These are phyloP conservation scores for Huntiella bhutanensis DNA, from an alignment of 2,329 filamentous ascomycete species.

Conservation along the genomic window DNA sequence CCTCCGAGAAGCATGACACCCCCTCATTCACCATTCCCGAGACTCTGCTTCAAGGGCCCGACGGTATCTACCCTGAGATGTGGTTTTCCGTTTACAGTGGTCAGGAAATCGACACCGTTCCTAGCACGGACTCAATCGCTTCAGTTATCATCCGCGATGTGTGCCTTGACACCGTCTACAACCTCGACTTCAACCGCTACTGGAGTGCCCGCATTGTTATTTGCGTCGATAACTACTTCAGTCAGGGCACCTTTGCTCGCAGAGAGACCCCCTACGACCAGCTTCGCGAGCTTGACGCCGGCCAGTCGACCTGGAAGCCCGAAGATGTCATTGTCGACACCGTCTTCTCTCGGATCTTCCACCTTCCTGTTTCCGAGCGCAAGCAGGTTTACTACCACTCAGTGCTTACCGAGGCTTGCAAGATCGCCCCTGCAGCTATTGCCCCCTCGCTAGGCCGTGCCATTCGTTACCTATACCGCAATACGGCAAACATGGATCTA, in stretches of 20 bases:
- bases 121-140: slow-evolving; percentile 54
- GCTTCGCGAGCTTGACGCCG: slow-evolving; percentile 47
- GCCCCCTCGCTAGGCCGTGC: slow-evolving; percentile 83
- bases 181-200: slow-evolving; percentile 81
- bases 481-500: slow-evolving; percentile 63
- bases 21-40: slow-evolving; percentile 59
- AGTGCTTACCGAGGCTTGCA: slow-evolving; percentile 85
- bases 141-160: slow-evolving; percentile 71
- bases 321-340: slow-evolving; percentile 96
- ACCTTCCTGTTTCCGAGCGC: slow-evolving; percentile 71
- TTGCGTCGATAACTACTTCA: slow-evolving; percentile 88
- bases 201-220: slow-evolving; percentile 75
- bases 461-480: slow-evolving; percentile 79
- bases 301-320: slow-evolving; percentile 76
- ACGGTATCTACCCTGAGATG: slow-evolving; percentile 73
- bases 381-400: slow-evolving; percentile 96
- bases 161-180: slow-evolving; percentile 82
- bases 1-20: slow-evolving; percentile 54
- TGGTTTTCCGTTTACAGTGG: slow-evolving; percentile 83
- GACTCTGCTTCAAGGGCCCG: slow-evolving; percentile 53
- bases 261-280: slow-evolving; percentile 85
- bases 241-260: slow-evolving; percentile 77
- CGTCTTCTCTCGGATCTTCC: slow-evolving; percentile 86
- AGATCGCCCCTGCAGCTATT: slow-evolving; percentile 88
- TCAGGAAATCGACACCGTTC: slow-evolving; percentile 79